phyloP scores from a whole-genome alignment of 352 stramenopile genomes.

The Phytopythium litorale region DNA sequence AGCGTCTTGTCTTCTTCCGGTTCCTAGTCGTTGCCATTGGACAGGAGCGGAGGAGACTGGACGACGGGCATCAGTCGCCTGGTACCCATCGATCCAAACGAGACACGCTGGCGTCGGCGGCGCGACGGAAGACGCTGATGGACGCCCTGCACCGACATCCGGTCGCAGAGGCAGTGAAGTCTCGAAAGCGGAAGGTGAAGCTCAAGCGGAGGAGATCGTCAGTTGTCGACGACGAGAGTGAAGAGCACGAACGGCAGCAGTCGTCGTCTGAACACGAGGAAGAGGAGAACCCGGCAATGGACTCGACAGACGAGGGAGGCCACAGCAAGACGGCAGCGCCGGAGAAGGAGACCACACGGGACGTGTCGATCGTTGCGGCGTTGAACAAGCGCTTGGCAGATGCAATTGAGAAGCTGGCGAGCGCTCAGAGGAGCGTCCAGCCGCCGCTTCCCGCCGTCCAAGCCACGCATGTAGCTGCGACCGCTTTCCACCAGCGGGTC shows the following conservation, averaged over 20 bases:
- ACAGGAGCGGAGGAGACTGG: conserved; percentile 13
- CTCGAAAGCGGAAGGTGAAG: conserved; percentile 3
- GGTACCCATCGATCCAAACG: conserved; percentile 1
- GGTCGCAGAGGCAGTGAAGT: not conserved
- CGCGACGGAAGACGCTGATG: not conserved
- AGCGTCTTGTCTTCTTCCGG: conserved; percentile 57
- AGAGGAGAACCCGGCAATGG: not conserved
- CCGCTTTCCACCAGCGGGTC: conserved; percentile 36
- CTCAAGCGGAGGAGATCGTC: not conserved
- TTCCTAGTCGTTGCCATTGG: conserved; percentile 39
- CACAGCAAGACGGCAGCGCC: not conserved
- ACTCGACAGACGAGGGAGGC: not conserved
- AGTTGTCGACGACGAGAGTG: not conserved
- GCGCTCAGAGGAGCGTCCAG: not conserved
- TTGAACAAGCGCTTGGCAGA: conserved; percentile 12
- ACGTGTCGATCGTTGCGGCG: not conserved
- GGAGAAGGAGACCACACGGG: not conserved
- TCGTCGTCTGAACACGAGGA: not conserved
- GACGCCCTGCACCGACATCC: not conserved
- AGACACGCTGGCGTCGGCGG: conserved; percentile 6
- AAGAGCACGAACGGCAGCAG: not conserved
- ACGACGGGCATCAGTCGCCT: not conserved
- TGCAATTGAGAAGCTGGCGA: conserved; percentile 19
- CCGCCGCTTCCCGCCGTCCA: conserved; percentile 17
- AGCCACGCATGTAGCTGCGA: conserved; percentile 34